A percentile compares a stretch with the other conserved stretches of the same genome.
Evolutionary conservation across 1,284 basidiomycete species (phyloP).

Genomic region (Rhodotorula sp.): DNA sequence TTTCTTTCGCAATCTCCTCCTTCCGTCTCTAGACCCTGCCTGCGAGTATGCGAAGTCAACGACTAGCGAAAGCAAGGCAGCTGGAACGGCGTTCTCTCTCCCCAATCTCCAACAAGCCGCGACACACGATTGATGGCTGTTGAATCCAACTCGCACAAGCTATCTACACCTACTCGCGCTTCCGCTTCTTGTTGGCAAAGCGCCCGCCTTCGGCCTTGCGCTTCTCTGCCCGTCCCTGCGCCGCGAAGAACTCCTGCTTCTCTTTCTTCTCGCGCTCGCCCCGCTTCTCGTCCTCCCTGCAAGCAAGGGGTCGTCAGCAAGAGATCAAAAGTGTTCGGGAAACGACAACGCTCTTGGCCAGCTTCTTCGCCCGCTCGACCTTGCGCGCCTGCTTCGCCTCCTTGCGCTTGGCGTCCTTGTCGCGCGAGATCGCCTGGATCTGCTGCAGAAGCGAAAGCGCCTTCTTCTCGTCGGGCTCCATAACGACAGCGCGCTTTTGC

Average conservation of each 20-base stretch:
- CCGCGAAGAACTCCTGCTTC: conserved; percentile 29
- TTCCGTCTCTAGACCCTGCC: too few relatives aligned
- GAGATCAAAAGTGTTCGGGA: too few relatives aligned
- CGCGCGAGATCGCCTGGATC: conserved; percentile 86
- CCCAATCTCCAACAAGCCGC: too few relatives aligned
- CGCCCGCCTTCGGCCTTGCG: conserved; percentile 23
- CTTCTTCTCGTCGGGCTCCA: conserved; percentile 92
- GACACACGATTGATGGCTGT: too few relatives aligned
- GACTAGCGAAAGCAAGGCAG: too few relatives aligned
- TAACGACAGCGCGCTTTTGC: conserved; percentile 87
- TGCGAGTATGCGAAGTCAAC: too few relatives aligned
- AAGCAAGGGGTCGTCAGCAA: not conserved
- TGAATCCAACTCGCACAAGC: not conserved
- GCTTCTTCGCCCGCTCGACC: conserved; percentile 25
- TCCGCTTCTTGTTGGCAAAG: conserved; percentile 27
- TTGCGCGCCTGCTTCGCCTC: conserved; percentile 29
- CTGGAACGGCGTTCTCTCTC: too few relatives aligned
- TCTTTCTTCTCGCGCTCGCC: conserved; percentile 33
- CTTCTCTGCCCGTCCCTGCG: conserved; percentile 27
- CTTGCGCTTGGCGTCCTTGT: conserved; percentile 71
- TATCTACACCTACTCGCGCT: conserved; percentile 3
- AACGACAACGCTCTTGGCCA: conserved; percentile 13
- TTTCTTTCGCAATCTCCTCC: too few relatives aligned
- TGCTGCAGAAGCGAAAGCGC: conserved; percentile 92
- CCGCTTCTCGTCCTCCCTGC: conserved; percentile 22